These are phyloP conservation scores for Triticum timopheevii DNA, from an alignment of 176 grass and related monocot species.

Conservation along the genomic window DNA sequence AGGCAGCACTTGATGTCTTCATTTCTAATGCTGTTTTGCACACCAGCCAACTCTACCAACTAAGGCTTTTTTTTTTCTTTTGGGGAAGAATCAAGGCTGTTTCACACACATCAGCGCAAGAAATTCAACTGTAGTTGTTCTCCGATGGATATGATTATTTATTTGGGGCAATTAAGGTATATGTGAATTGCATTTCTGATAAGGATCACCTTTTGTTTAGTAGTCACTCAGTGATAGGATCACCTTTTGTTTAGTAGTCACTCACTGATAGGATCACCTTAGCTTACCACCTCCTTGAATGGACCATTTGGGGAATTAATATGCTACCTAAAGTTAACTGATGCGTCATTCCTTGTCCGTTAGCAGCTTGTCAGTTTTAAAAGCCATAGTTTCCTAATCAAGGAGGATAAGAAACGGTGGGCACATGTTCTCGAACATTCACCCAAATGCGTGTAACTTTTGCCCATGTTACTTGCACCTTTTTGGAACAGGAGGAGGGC, in stretches of 20 bases:
- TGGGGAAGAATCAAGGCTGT: not conserved
- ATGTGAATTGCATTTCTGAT: not conserved
- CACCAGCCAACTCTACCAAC: not conserved
- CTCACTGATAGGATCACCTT: conserved; percentile 7
- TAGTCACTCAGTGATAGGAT: not conserved
- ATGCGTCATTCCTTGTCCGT: conserved; percentile 22
- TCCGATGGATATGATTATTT: not conserved
- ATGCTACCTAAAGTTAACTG: not conserved
- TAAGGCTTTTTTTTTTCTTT: not conserved
- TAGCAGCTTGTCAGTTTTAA: conserved; percentile 26
- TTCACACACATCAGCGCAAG: not conserved
- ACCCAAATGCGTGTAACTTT: not conserved
- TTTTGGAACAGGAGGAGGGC: not conserved
- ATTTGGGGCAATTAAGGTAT: not conserved
- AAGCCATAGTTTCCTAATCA: not conserved
- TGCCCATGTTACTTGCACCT: not conserved
- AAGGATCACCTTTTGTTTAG: conserved; percentile 10
- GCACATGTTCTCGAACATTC: not conserved
- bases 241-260: not conserved
- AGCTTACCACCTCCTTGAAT: conserved; percentile 24
- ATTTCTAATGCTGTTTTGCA: not conserved
- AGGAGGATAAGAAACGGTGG: conserved; percentile 18
- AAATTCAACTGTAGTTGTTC: not conserved
- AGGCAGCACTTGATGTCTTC: not conserved
- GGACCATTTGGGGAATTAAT: not conserved